phyloP scores from a whole-genome alignment of 495 filamentous ascomycete genomes.

The Parathielavia appendiculata region DNA sequence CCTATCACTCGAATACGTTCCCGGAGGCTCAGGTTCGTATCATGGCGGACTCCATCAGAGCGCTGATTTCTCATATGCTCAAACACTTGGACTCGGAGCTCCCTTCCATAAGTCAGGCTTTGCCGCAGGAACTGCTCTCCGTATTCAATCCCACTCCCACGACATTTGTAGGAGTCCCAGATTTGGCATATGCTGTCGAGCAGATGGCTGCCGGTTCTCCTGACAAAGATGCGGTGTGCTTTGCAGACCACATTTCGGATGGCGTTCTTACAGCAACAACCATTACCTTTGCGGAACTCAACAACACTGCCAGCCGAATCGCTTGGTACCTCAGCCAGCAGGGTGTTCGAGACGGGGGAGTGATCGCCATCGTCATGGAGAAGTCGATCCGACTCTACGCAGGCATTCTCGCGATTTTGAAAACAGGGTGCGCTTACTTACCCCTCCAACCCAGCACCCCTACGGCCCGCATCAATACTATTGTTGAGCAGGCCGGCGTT shows the following conservation, averaged over 20 bases:
- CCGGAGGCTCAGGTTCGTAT: conserved; percentile 43
- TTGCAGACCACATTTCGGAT: conserved; percentile 45
- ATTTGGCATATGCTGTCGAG: conserved; percentile 53
- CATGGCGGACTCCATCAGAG: conserved; percentile 40
- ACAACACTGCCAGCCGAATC: conserved; percentile 57
- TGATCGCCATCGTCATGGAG: conserved; percentile 65
- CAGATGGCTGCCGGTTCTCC: conserved; percentile 44
- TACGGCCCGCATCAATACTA: conserved; percentile 44
- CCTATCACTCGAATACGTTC: conserved; percentile 36
- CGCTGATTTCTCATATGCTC: conserved; percentile 39
- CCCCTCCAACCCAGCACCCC: conserved; percentile 65
- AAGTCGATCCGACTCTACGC: conserved; percentile 64
- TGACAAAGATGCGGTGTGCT: conserved; percentile 53
- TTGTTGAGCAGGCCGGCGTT: conserved; percentile 51
- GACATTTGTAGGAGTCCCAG: conserved; percentile 22
- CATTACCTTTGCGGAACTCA: conserved; percentile 59
- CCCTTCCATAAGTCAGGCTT: conserved; percentile 23
- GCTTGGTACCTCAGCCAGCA: conserved; percentile 50
- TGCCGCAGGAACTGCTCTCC: conserved; percentile 47
- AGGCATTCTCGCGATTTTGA: conserved; percentile 64
- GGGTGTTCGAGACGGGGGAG: conserved; percentile 44
- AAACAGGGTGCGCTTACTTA: conserved; percentile 68
- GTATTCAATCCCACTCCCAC: conserved; percentile 32
- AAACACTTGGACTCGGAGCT: conserved; percentile 32
- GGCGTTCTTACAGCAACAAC: conserved; percentile 28